Conservation (phyloP, 2,329 filamentous ascomycete genomes). For the Monilinia fructigena region DNA sequence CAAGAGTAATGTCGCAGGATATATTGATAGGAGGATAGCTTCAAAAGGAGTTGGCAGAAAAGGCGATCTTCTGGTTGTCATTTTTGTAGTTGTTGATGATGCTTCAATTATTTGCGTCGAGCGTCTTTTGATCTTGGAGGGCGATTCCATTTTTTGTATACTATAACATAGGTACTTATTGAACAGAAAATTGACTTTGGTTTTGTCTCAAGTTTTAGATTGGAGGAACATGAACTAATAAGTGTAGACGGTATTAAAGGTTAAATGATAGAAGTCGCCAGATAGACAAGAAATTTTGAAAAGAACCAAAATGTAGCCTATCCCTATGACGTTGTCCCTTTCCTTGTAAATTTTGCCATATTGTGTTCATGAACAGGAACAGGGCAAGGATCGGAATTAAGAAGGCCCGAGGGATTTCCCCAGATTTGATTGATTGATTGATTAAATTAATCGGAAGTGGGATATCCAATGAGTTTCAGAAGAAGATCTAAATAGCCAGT, state of each 20-base stretch:
- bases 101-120: constrained; percentile 31
- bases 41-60: constrained; percentile 71
- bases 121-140: constrained; percentile 35
- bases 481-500: neutral
- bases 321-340: constrained; percentile 22
- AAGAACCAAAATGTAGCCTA: constrained; percentile 10
- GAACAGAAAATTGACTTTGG: neutral
- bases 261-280: neutral
- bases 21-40: constrained; percentile 62
- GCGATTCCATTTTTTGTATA: constrained; percentile 35
- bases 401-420: constrained; percentile 25
- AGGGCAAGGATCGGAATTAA: constrained; percentile 12
- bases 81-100: constrained; percentile 27
- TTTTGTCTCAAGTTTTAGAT: neutral
- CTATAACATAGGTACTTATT: constrained; percentile 32
- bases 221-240: neutral
- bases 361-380: constrained; percentile 6
- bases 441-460: neutral
- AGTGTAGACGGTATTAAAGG: neutral
- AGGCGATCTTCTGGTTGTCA: constrained; percentile 45
- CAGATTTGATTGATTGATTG: constrained; percentile 14
- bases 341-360: constrained; percentile 10
- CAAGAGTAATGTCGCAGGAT: constrained; percentile 75
- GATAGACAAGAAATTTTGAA: constrained; percentile 18
- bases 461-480: neutral